Evolutionary conservation across 2,329 filamentous ascomycete species (phyloP).

Genomic region (Paraconiothyrium brasiliense): DNA sequence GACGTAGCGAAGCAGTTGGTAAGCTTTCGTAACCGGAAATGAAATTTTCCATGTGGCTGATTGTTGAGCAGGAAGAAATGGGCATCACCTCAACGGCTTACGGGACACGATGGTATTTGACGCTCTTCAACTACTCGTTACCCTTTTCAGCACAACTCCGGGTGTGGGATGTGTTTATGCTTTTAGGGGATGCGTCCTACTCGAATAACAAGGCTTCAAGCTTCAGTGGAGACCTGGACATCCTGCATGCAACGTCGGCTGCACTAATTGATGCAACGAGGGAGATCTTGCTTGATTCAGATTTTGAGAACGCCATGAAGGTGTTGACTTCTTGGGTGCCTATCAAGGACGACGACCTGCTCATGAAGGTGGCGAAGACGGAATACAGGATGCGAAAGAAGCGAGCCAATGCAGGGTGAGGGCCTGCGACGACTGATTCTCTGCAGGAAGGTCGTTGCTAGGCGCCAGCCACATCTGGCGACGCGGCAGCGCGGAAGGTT

Average conservation of each 20-base stretch:
- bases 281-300: conserved; percentile 87
- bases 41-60: conserved; percentile 27
- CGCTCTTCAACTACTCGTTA: conserved; percentile 95
- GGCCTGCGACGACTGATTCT: conserved; percentile 22
- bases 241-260: conserved; percentile 88
- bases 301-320: conserved; percentile 99
- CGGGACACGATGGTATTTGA: conserved; percentile 96
- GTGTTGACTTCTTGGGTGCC: conserved; percentile 93
- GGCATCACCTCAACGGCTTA: conserved; percentile 90
- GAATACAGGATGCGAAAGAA: conserved; percentile 81
- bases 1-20: conserved; percentile 84
- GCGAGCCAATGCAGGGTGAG: conserved; percentile 46
- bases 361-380: conserved; percentile 88
- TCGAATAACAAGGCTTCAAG: conserved; percentile 50
- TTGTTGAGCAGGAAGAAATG: conserved; percentile 70
- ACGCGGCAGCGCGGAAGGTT: conserved; percentile 27
- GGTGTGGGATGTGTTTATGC: conserved; percentile 97
- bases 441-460: conserved; percentile 19
- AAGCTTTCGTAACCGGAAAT: conserved; percentile 48
- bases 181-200: conserved; percentile 78
- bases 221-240: conserved; percentile 74
- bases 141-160: conserved; percentile 93
- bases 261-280: conserved; percentile 90
- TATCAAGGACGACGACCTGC: conserved; percentile 89
- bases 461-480: conserved; percentile 25